Percentiles rank a stretch among this genome's conserved stretches.
These are phyloP conservation scores for Graphilbum fragrans DNA, from an alignment of 2,329 filamentous ascomycete genomes.

Conservation along the genomic window DNA sequence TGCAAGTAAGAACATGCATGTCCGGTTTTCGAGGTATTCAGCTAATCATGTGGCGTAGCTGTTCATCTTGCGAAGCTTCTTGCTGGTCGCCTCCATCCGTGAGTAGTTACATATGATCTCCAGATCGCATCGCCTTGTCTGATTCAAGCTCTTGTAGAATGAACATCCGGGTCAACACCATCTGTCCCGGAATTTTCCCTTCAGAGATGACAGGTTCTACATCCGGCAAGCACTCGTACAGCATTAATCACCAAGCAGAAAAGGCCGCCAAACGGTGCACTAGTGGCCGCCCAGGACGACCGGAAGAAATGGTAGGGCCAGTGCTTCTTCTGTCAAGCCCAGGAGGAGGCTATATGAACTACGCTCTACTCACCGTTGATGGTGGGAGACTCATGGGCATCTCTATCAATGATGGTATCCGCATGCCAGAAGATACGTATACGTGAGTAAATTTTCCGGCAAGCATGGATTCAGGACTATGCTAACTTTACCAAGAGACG, in stretches of 20 bases:
- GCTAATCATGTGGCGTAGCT: conserved; percentile 3
- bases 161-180: conserved; percentile 14
- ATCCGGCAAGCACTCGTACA: conserved; percentile 10
- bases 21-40: no score
- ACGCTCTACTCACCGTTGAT: conserved; percentile 14
- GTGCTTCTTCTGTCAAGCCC: conserved; percentile 14
- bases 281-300: conserved; percentile 13
- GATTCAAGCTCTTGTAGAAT: conserved; percentile 5
- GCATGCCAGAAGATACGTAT: conserved; percentile 9
- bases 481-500: not conserved
- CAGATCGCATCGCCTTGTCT: not conserved
- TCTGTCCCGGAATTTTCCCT: conserved; percentile 14
- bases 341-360: conserved; percentile 16
- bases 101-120: not conserved
- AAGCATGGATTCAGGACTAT: not conserved
- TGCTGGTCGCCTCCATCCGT: conserved; percentile 11
- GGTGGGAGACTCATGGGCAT: conserved; percentile 11
- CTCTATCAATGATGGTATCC: conserved; percentile 8
- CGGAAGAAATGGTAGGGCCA: conserved; percentile 15
- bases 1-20: conserved; percentile 11
- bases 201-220: conserved; percentile 12
- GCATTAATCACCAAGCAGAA: conserved; percentile 11
- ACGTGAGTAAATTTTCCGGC: conserved; percentile 1
- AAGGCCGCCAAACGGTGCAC: conserved; percentile 14
- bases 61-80: conserved; percentile 11